Base-by-base conservation (phyloP, 306 rosid genomes). In the Malus fusca region DNA sequence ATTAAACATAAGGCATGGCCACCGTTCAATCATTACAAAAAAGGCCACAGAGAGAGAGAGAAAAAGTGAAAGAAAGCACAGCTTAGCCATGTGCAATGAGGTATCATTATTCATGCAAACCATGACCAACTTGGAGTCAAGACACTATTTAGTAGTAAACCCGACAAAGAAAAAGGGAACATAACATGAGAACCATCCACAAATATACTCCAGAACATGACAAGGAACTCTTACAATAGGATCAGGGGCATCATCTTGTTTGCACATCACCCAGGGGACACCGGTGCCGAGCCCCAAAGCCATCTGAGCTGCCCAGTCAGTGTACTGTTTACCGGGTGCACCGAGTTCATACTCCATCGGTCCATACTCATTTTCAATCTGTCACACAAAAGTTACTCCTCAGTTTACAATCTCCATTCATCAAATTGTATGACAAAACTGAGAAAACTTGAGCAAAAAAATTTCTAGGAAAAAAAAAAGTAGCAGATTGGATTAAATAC, bases 201-300 rank as follows among this genome's bases (percentile, higher is more conserved):
- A 42, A 23, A 37, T 22, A 40, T 11, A 62, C 52, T 52, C 46
- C 21, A 44, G 82, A 80, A 74, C 75, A 68, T 64, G 79, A 56
- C 48, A 11, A 68, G 72, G 25, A 67, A 59, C 64, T 75, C 98
- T 90, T 84, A 92, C 99, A 78, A 95, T 19, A 77, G 99, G 99
- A 82, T 95, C 99, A 82, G 99, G 99, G 76, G 99, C 99, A 82
- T 95, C 99, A 77, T 95, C 99, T 85, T 95, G 99, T 84, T 95
- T 95, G 90, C 99, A 95, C 99, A 95, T 95, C 76, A 95, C 88
- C 99, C 99, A 95, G 10, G 99, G 99, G 77, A 95, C 99, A 51
- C 97, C 99, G 1, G 99, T 95, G n/a, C 85, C 80, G 2, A 92
- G 97, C 75, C 90, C 97, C 51, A 88, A 66, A 65, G 99, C 99